phyloP scores from a whole-genome alignment of 176 grass and related monocot genomes.

The Carex myosuroides region DNA sequence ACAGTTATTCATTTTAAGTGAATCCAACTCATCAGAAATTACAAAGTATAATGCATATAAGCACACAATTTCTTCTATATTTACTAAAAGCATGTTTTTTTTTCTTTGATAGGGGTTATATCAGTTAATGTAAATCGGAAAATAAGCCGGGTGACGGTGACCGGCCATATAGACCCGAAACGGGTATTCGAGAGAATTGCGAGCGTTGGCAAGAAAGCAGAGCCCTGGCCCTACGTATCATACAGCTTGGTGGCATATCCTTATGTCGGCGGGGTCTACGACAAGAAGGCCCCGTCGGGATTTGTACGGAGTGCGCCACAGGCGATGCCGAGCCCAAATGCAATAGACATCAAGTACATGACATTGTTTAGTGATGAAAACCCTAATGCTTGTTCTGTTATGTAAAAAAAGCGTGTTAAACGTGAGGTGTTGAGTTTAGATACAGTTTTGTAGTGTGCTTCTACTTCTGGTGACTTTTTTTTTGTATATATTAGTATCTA shows the following conservation, averaged over 20 bases:
- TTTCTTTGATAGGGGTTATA: conserved; percentile 37
- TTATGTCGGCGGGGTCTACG: conserved; percentile 64
- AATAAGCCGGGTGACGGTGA: conserved; percentile 60
- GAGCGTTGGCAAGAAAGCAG: conserved; percentile 54
- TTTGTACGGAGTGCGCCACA: conserved; percentile 52
- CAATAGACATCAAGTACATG: conserved; percentile 37
- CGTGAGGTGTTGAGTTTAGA: background rate
- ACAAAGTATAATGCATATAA: background rate
- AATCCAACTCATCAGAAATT: background rate
- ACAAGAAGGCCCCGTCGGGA: conserved; percentile 71
- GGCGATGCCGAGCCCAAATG: conserved; percentile 48
- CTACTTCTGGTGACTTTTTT: background rate
- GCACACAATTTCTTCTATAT: background rate
- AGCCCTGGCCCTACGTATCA: conserved; percentile 78
- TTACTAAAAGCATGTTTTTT: background rate
- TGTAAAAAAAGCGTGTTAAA: conserved; percentile 22
- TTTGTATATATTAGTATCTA: background rate
- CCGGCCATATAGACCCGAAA: conserved; percentile 62
- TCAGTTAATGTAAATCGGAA: conserved; percentile 57
- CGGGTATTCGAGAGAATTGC: conserved; percentile 53
- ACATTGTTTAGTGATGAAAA: conserved; percentile 79
- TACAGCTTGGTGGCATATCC: conserved; percentile 53
- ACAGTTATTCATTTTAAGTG: background rate
- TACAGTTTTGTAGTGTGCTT: background rate
- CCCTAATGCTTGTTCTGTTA: conserved; percentile 52